Evolutionary conservation across 352 stramenopile species (phyloP).

Genomic region (Pythium aphanidermatum): DNA sequence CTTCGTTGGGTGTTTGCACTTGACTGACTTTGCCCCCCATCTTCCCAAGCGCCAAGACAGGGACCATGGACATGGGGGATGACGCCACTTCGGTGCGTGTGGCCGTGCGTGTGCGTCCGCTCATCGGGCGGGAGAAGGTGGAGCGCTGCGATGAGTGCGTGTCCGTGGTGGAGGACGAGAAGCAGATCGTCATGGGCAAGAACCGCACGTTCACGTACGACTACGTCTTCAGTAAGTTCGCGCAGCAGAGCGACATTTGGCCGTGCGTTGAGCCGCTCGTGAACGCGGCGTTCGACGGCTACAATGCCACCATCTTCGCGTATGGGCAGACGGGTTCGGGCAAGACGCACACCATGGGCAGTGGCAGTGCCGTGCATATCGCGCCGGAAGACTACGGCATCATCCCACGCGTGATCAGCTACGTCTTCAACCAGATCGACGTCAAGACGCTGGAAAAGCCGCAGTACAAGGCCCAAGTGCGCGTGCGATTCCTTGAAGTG

Average conservation of each 20-base stretch:
- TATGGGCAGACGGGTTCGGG: conserved; percentile 85
- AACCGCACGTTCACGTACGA: conserved; percentile 89
- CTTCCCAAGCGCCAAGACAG: not conserved
- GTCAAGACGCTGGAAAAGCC: conserved; percentile 44
- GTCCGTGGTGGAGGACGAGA: conserved; percentile 74
- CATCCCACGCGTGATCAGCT: conserved; percentile 78
- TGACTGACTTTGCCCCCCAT: not conserved
- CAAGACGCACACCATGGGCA: conserved; percentile 89
- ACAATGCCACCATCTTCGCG: conserved; percentile 88
- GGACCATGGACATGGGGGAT: conserved; percentile 21
- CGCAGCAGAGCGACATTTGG: conserved; percentile 84
- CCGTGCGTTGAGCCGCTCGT: conserved; percentile 77
- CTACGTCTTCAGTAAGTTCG: conserved; percentile 84
- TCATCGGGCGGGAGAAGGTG: conserved; percentile 86
- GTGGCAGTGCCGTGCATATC: conserved; percentile 75
- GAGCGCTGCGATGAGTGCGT: conserved; percentile 86
- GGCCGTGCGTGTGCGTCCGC: conserved; percentile 77
- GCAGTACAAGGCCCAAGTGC: conserved; percentile 61
- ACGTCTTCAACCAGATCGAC: conserved; percentile 82
- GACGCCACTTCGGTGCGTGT: conserved; percentile 73
- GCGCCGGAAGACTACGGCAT: conserved; percentile 79
- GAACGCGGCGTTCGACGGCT: conserved; percentile 78
- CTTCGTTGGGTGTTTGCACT: conserved; percentile 1
- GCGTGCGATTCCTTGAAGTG: conserved; percentile 89
- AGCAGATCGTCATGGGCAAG: conserved; percentile 85